A percentile compares a stretch with the other conserved stretches of the same genome.
phyloP scores from a whole-genome alignment of 2,329 filamentous ascomycete species.

The Cladorrhinum sp. region DNA sequence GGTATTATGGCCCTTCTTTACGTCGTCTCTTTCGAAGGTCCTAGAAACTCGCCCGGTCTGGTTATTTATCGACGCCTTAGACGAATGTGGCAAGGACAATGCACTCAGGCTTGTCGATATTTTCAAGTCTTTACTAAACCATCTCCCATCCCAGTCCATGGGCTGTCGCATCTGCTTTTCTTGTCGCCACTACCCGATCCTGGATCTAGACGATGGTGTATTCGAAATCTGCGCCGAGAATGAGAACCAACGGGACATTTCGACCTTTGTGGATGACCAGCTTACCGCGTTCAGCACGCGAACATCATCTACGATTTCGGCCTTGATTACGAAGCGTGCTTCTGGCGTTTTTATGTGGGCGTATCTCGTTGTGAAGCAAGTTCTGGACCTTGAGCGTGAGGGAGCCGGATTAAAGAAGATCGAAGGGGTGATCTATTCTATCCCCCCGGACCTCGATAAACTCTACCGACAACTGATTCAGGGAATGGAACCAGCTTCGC shows the following conservation, averaged over 20 bases:
- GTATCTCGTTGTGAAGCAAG: slow-evolving; percentile 28
- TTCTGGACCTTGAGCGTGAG: slow-evolving; percentile 17
- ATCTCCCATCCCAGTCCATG: slow-evolving; percentile 10
- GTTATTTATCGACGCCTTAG: slow-evolving; percentile 37
- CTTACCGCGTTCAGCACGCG: slow-evolving; percentile 16
- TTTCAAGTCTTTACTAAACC: slow-evolving; percentile 27
- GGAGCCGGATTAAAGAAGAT: slow-evolving; percentile 23
- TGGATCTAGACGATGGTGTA: slow-evolving; percentile 18
- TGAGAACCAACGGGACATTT: slow-evolving; percentile 34
- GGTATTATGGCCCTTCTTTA: slow-evolving; percentile 26
- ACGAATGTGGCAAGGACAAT: slow-evolving; percentile 32
- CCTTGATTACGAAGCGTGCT: slow-evolving; percentile 28
- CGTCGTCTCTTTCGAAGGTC: slow-evolving; percentile 23
- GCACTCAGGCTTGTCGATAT: slow-evolving; percentile 22
- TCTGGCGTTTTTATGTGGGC: slow-evolving; percentile 39
- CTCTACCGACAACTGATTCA: slow-evolving; percentile 29
- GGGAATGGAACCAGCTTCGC: slow-evolving; percentile 21
- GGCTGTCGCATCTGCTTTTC: slow-evolving; percentile 32
- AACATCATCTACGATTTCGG: slow-evolving; percentile 8
- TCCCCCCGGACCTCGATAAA: slow-evolving; percentile 26
- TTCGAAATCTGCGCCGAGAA: slow-evolving; percentile 32
- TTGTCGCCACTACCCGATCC: slow-evolving; percentile 34
- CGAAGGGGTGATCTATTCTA: slow-evolving; percentile 18
- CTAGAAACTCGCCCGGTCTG: slow-evolving; percentile 23
- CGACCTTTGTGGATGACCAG: slow-evolving; percentile 27